Evolutionary conservation across 441 rosid genomes (phyloP).

Genomic region (Eruca vesicaria): DNA sequence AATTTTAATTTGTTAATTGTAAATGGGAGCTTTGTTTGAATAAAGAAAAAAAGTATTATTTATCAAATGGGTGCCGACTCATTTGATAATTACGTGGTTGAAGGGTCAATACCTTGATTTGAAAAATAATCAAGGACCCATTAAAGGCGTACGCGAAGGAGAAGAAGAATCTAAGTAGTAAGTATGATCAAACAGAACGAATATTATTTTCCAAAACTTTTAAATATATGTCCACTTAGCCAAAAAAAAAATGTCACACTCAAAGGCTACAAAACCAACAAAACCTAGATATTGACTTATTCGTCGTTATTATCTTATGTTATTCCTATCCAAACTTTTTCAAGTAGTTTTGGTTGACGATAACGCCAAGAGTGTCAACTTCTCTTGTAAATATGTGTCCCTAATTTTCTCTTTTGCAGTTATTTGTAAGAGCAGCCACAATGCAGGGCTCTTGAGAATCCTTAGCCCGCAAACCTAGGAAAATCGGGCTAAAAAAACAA

Average conservation of each 20-base stretch:
- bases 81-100: constrained; percentile 18
- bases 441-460: too few species aligned
- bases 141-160: constrained; percentile 19
- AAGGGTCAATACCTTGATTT: constrained; percentile 28
- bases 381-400: constrained; percentile 4
- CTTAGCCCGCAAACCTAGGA: too few species aligned
- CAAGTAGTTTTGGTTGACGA: constrained; percentile 20
- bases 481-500: too few species aligned
- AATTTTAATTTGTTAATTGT: neutral
- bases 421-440: too few species aligned
- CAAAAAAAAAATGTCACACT: constrained; percentile 9
- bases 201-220: neutral
- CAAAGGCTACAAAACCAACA: constrained; percentile 18
- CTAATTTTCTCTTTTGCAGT: neutral
- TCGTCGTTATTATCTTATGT: constrained; percentile 14
- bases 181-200: constrained; percentile 9
- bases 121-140: constrained; percentile 10
- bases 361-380: constrained; percentile 36
- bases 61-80: constrained; percentile 10
- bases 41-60: neutral
- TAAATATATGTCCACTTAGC: neutral
- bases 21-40: neutral
- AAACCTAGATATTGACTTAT: constrained; percentile 13
- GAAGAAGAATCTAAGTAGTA: constrained; percentile 4
- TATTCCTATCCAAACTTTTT: constrained; percentile 4